These are phyloP conservation scores for Boletus smithii DNA, from an alignment of 1,284 basidiomycete species.

Conservation along the genomic window DNA sequence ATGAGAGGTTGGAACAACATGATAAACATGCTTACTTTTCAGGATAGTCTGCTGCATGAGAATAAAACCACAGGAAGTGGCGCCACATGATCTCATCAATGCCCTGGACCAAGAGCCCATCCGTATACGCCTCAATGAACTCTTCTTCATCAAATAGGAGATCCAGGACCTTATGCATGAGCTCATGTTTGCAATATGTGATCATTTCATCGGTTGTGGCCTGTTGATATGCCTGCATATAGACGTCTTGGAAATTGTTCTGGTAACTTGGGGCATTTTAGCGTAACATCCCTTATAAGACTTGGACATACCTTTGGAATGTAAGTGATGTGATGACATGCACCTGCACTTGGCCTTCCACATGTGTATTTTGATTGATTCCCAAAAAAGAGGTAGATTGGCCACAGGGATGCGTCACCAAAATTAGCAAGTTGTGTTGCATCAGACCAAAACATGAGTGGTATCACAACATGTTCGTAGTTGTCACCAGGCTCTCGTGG, in stretches of 20 bases:
- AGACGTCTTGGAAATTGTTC: not conserved
- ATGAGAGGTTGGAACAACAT: too few species aligned
- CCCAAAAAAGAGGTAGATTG: slow-evolving; percentile 29
- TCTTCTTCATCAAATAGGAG: not conserved
- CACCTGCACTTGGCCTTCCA: slow-evolving; percentile 3
- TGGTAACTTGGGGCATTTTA: not conserved
- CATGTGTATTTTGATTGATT: slow-evolving; percentile 19
- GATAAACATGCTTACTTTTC: slow-evolving; percentile 32
- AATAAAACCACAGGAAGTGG: slow-evolving; percentile 24
- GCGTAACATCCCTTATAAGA: not conserved
- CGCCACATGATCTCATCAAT: slow-evolving; percentile 2
- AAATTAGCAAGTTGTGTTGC: slow-evolving; percentile 25
- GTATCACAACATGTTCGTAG: slow-evolving; percentile 14
- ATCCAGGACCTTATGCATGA: not conserved
- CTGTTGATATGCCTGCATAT: not conserved
- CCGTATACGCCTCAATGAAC: not conserved
- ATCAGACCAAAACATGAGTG: slow-evolving; percentile 35
- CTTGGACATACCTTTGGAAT: slow-evolving; percentile 25
- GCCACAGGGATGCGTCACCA: slow-evolving; percentile 25
- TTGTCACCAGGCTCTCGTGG: slow-evolving; percentile 11
- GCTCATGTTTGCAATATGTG: not conserved
- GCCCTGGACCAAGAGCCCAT: not conserved
- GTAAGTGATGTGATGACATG: slow-evolving; percentile 34
- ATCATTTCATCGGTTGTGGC: not conserved
- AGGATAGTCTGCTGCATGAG: slow-evolving; percentile 32